Conservation (phyloP, 768 basidiomycete species). For the Russula emetica region DNA sequence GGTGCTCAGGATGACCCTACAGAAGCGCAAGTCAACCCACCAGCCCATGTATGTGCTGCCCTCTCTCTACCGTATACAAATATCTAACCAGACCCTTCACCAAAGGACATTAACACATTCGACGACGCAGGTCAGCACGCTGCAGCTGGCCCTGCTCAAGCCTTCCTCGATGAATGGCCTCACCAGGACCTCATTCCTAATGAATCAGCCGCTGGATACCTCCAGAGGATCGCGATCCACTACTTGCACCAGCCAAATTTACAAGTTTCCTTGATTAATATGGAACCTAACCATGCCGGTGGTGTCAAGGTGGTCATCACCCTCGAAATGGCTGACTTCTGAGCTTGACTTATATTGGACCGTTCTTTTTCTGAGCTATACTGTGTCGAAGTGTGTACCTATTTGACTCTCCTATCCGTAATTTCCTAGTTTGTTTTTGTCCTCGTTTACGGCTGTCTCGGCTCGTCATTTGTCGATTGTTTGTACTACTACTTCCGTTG, state of each 20-base stretch:
- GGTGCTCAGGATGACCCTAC: not conserved
- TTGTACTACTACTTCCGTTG: too few relatives aligned
- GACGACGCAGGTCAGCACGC: not conserved
- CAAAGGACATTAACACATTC: not conserved
- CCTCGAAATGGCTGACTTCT: not conserved
- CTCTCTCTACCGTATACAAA: not conserved
- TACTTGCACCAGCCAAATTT: not conserved
- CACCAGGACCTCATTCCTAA: not conserved
- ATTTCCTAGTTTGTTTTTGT: not conserved
- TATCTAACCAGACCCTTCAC: not conserved
- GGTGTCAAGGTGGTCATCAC: not conserved
- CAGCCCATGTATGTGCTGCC: not conserved
- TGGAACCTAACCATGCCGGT: not conserved
- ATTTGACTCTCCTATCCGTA: not conserved
- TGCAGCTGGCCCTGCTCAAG: not conserved
- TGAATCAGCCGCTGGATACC: not conserved
- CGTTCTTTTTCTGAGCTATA: too few relatives aligned
- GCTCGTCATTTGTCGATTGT: too few relatives aligned
- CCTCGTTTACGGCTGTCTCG: too few relatives aligned
- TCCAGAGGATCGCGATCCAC: not conserved
- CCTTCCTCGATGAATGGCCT: not conserved
- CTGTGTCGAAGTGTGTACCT: not conserved
- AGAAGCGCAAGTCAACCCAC: not conserved
- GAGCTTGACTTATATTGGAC: not conserved
- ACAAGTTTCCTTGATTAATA: not conserved